Percentiles rank a stretch among this genome's conserved stretches.
These are phyloP conservation scores for Plasmodium blacklocki DNA, from an alignment of 169 alveolate species.

Conservation along the genomic window DNA sequence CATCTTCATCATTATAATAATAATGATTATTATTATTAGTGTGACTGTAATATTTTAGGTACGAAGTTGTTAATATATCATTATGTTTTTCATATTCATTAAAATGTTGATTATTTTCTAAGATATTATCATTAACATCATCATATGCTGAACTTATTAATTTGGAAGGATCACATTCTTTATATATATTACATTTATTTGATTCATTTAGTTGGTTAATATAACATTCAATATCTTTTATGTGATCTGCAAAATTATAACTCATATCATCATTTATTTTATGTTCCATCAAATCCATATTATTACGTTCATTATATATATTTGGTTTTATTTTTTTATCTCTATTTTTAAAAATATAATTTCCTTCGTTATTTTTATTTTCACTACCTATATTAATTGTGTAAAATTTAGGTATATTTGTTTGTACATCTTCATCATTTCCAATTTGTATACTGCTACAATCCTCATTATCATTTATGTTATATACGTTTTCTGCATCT, in stretches of 20 bases:
- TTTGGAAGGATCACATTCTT: not conserved
- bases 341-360: not conserved
- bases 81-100: too few relatives aligned
- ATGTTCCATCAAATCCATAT: not conserved
- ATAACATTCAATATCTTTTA: not conserved
- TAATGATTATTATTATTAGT: too few relatives aligned
- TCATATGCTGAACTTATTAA: not conserved
- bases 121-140: too few relatives aligned
- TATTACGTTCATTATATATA: not conserved
- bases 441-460: too few relatives aligned
- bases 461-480: too few relatives aligned
- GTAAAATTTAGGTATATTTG: not conserved
- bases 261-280: constrained; percentile 6
- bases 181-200: constrained; percentile 1
- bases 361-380: not conserved
- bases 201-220: not conserved
- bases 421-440: constrained; percentile 1
- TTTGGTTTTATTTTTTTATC: not conserved
- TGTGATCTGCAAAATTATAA: not conserved
- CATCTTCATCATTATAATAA: too few relatives aligned
- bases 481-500: not conserved
- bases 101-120: too few relatives aligned
- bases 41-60: too few relatives aligned
- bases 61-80: too few relatives aligned
- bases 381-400: not conserved